Percentiles rank a stretch among this genome's conserved stretches.
phyloP scores from a whole-genome alignment of 371 early-diverging fungal species.

The Basidiobolus meristosporus region DNA sequence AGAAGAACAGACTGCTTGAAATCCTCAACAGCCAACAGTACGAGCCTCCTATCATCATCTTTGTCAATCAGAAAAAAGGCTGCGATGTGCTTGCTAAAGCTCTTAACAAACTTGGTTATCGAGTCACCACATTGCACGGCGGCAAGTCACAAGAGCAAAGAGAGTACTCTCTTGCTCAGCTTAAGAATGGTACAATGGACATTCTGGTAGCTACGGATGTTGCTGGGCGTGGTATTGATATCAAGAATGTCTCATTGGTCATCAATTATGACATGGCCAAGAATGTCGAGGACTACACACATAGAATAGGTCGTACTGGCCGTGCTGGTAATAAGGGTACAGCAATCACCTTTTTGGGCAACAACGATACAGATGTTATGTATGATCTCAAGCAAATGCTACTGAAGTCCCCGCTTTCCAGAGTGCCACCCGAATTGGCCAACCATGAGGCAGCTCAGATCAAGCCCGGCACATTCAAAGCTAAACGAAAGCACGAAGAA shows the following conservation, averaged over 20 bases:
- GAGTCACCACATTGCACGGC: slow-evolving; percentile 75
- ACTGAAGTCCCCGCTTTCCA: slow-evolving; percentile 54
- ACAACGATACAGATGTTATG: slow-evolving; percentile 73
- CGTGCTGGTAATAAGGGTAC: slow-evolving; percentile 91
- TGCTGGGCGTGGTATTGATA: slow-evolving; percentile 98
- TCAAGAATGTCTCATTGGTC: slow-evolving; percentile 91
- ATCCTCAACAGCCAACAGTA: slow-evolving; percentile 41
- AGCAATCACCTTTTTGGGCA: slow-evolving; percentile 82
- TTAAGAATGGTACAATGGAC: neutral
- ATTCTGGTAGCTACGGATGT: slow-evolving; percentile 91
- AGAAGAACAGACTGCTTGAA: slow-evolving; percentile 61
- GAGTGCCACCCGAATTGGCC: slow-evolving; percentile 70
- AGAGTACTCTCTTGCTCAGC: neutral
- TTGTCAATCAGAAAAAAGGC: slow-evolving; percentile 89
- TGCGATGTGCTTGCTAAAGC: slow-evolving; percentile 55
- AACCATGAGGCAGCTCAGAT: slow-evolving; percentile 71
- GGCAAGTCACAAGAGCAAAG: slow-evolving; percentile 87
- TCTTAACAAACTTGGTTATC: slow-evolving; percentile 42
- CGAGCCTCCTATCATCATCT: slow-evolving; percentile 83
- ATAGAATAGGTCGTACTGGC: slow-evolving; percentile 96
- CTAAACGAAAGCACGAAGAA: slow-evolving; percentile 37
- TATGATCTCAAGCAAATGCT: slow-evolving; percentile 82
- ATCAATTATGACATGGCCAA: slow-evolving; percentile 97
- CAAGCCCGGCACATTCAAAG: slow-evolving; percentile 27
- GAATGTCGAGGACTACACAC: slow-evolving; percentile 92